Conservation (phyloP, 2,329 filamentous ascomycete species). For the Microdochium nivale region DNA sequence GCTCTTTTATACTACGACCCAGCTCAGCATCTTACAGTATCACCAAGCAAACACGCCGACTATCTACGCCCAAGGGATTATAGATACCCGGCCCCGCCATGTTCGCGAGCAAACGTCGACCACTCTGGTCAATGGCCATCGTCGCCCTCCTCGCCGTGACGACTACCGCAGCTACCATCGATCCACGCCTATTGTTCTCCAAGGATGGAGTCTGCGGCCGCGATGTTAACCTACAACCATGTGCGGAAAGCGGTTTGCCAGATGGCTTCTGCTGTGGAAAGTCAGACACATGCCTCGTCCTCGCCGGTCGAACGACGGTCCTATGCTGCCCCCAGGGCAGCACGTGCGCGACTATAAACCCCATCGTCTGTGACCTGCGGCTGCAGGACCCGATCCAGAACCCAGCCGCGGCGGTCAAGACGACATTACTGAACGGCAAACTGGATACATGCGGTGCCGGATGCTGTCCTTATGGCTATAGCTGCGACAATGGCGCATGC, state of each 20-base stretch:
- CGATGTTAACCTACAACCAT: neutral
- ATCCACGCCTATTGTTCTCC: neutral
- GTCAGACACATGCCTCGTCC: slow-evolving; percentile 43
- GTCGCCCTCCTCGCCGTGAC: neutral
- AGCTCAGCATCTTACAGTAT: too few relatives aligned
- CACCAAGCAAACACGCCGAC: too few relatives aligned
- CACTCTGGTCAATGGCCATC: neutral
- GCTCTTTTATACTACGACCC: too few relatives aligned
- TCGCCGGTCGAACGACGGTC: slow-evolving; percentile 57
- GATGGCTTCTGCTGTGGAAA: slow-evolving; percentile 58
- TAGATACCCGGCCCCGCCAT: neutral
- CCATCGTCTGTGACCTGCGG: slow-evolving; percentile 55
- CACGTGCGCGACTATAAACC: slow-evolving; percentile 51
- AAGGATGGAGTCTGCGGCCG: neutral
- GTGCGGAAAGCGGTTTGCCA: slow-evolving; percentile 43
- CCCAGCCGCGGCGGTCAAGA: slow-evolving; percentile 56
- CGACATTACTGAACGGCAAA: slow-evolving; percentile 47
- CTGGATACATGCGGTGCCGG: slow-evolving; percentile 47
- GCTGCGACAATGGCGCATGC: slow-evolving; percentile 45
- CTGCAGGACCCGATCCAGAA: slow-evolving; percentile 50
- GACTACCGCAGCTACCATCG: neutral
- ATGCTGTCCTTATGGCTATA: slow-evolving; percentile 71
- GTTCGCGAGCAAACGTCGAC: neutral
- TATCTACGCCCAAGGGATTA: neutral
- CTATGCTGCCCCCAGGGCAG: slow-evolving; percentile 58